Conservation (phyloP, 352 stramenopile genomes). For the Pilasporangium apinafurcum region DNA sequence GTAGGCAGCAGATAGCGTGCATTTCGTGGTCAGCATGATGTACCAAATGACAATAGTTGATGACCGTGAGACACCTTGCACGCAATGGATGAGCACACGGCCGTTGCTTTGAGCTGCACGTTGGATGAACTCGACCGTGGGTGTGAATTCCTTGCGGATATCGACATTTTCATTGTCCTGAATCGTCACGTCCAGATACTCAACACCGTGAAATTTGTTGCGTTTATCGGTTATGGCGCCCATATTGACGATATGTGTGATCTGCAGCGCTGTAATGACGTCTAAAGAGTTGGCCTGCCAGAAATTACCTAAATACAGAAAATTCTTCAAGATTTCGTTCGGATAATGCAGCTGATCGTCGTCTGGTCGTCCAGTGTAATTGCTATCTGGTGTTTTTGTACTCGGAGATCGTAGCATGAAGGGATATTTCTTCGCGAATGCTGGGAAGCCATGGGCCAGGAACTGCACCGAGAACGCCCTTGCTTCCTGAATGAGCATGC, state of each 20-base stretch:
- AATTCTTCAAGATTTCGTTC: constrained; percentile 70
- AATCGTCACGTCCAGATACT: constrained; percentile 63
- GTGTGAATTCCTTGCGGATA: constrained; percentile 44
- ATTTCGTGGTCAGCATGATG: constrained; percentile 67
- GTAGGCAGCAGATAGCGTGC: constrained; percentile 70
- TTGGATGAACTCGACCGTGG: constrained; percentile 51
- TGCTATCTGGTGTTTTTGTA: not conserved
- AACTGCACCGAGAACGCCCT: constrained; percentile 72
- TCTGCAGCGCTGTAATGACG: constrained; percentile 43
- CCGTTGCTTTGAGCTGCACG: constrained; percentile 12
- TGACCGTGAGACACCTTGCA: constrained; percentile 75
- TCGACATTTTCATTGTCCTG: constrained; percentile 54
- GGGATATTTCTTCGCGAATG: constrained; percentile 62
- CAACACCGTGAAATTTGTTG: constrained; percentile 38
- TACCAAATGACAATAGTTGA: constrained; percentile 78
- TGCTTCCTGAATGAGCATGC: constrained; percentile 52
- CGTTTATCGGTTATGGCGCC: constrained; percentile 53
- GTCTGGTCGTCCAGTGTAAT: not conserved
- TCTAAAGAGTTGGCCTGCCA: constrained; percentile 68
- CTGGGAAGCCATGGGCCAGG: constrained; percentile 51
- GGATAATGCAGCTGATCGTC: constrained; percentile 36
- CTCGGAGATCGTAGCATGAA: constrained; percentile 39
- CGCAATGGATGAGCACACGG: constrained; percentile 76
- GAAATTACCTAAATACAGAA: constrained; percentile 75
- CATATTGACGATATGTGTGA: constrained; percentile 76